Evolutionary conservation across 148 eudicot genomes (phyloP).

Genomic region (Diospyros lotus): DNA sequence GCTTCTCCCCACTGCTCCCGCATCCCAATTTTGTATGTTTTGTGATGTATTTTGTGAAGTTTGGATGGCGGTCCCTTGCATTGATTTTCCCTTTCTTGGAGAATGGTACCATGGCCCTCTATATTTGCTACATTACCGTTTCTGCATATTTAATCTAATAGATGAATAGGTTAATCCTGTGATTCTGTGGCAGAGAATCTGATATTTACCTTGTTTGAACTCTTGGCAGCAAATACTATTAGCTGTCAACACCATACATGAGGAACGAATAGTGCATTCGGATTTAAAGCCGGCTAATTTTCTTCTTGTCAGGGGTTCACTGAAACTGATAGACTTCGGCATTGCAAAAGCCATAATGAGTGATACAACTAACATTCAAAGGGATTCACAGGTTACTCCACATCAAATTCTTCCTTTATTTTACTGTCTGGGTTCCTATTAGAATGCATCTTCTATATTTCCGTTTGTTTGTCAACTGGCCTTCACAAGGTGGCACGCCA

Average conservation of each 20-base stretch:
- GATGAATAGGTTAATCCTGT: background rate
- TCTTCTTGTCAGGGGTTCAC: constrained; percentile 87
- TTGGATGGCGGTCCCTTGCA: too few species aligned
- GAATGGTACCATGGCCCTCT: too few species aligned
- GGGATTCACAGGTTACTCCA: constrained; percentile 77
- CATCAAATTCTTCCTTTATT: background rate
- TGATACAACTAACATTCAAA: constrained; percentile 94
- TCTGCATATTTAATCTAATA: too few species aligned
- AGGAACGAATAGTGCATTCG: constrained; percentile 95
- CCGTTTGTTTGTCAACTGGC: constrained; percentile 2
- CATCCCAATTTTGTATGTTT: too few species aligned
- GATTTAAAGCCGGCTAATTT: constrained; percentile 97
- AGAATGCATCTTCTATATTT: background rate
- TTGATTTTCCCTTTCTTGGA: too few species aligned
- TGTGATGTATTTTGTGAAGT: too few species aligned
- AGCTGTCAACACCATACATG: constrained; percentile 97
- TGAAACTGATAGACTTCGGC: constrained; percentile 96
- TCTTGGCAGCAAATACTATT: constrained; percentile 84
- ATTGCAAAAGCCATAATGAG: constrained; percentile 95
- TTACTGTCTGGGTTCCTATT: constrained; percentile 41
- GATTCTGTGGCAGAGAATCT: background rate
- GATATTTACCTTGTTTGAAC: constrained; percentile 15
- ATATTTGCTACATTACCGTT: too few species aligned
- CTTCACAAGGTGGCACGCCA: background rate
- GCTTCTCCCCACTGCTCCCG: too few species aligned